Evolutionary conservation across 2,329 filamentous ascomycete species (phyloP).

Genomic region (Bretziella fagacearum): DNA sequence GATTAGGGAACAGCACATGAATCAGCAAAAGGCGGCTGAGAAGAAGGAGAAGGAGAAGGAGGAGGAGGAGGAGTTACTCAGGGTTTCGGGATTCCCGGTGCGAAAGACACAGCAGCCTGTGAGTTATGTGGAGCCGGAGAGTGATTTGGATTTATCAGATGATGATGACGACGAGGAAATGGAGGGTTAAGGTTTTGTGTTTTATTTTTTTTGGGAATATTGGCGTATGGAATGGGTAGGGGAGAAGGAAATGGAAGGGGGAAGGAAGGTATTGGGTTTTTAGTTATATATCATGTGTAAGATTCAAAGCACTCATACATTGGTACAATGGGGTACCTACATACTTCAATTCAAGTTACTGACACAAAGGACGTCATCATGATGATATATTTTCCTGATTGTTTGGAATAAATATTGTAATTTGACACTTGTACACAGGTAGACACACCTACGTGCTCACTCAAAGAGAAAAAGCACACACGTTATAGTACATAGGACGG

Average conservation of each 20-base stretch:
- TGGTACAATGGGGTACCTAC: no score
- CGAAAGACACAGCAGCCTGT: conserved; percentile 16
- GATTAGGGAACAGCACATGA: background rate
- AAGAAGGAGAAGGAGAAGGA: background rate
- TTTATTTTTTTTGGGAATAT: background rate
- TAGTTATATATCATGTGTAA: no score
- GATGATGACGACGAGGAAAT: conserved; percentile 18
- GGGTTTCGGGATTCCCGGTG: conserved; percentile 10
- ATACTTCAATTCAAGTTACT: no score
- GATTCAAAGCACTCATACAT: no score
- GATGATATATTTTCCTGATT: no score
- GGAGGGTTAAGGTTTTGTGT: background rate
- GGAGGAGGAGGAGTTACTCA: background rate
- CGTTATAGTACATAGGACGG: background rate
- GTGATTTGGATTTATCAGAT: conserved; percentile 14
- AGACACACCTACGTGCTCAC: background rate
- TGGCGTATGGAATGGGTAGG: background rate
- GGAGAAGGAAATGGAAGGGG: no score
- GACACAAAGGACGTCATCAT: no score
- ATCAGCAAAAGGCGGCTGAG: background rate
- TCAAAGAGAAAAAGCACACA: background rate
- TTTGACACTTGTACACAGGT: conserved; percentile 13
- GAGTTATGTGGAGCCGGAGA: conserved; percentile 22
- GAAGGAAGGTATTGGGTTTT: no score
- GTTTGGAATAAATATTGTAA: conserved; percentile 8